Evolutionary conservation across 2,329 filamentous ascomycete genomes (phyloP), one percentile per base, ranked within the genome.

Genomic region (Venturia carpophila): DNA sequence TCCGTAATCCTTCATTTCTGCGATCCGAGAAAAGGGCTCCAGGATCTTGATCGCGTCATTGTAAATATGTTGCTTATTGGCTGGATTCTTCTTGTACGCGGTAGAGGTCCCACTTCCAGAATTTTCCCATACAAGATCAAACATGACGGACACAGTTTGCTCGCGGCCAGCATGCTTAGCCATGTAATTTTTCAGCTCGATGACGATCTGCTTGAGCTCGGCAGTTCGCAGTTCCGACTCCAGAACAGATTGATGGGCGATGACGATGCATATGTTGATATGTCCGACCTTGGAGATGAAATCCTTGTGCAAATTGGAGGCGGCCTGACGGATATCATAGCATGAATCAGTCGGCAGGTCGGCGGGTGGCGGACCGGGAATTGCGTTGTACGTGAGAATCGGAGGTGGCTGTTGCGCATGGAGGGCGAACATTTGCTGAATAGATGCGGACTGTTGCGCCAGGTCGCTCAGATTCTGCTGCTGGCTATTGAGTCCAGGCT

Each of bases 231-330:
- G 15, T 27, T 27, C 47, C 10, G 47, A 52, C 52, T 58, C 52
- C 27, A 58, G 30, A n/a, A 37, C 52, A 15, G 27, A 27, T 37
- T 9, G 15, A 19, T 58, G 17, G 27, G 27, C 52, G 27, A 58
- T 58, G 19, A 58, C 52, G 52, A 58, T 58, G 52, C 15, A n/a
- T 34, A 58, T 58, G 52, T 58, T 58, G 52, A 58, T 4, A 37
- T 58, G 5, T 10, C 52, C 17, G 10, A 58, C 52, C 19, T 58
- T 39, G 30, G 52, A 34, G 30, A 58, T 58, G 52, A 58, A 1
- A 19, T 34, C 27, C 1, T 58, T 58, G 52, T 58, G 52, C 15
- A 58, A 15, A n/a, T 19, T 52, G 47, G 47, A 52, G 21, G 47
- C 47, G 21, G 47, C 47, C 15, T 27, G 52, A 58, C 30, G 30